Base-by-base conservation (phyloP, 441 rosid species). In the Populus trichocarpa region DNA sequence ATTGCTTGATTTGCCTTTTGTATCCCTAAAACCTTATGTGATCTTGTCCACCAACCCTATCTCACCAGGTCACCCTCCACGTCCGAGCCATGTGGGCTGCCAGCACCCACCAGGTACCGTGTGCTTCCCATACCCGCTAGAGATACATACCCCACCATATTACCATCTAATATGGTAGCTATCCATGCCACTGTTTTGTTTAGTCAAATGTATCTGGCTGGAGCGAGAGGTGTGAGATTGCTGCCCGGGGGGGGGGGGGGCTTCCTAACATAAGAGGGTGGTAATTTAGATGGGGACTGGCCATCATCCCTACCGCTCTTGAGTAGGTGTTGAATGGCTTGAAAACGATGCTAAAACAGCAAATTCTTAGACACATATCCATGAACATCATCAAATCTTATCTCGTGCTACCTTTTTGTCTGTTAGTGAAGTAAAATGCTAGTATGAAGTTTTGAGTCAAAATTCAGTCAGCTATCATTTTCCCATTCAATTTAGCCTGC, bases 261-360 rank as follows among this genome's bases (percentile, higher is more conserved):
- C 83, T 70, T 36, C 33, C n/a, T 33, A 73, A 70, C 73, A 40
- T 66, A 32, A 73, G 38, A 61, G 3, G 69, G 26, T 22, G 46
- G 64, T 63, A 5, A 76, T 71, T 71, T 23, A 32, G 78, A 77
- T 70, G 35, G 67, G n/a, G 70, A 66, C 61, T 22, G 22, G 28
- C 25, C 12, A 38, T 25, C 66, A n/a, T 40, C 50, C 70, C 12
- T 64, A 16, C 73, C 40, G 46, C 70, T 46, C 30, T 3, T 8
- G 2, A 59, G 63, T 38, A 38, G 69, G 46, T 22, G 25, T 35
- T 50, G 25, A 73, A 33, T 76, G 83, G 26, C 76, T 23, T 70
- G 86, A 81, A 70, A 78, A 57, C 74, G 74, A 81, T 64, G 71
- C 73, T 36, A 42, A 8, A 83, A 75, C 85, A 63, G 22, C 66